phyloP scores from a whole-genome alignment of 306 rosid species.

The Oemleria cerasiformis region DNA sequence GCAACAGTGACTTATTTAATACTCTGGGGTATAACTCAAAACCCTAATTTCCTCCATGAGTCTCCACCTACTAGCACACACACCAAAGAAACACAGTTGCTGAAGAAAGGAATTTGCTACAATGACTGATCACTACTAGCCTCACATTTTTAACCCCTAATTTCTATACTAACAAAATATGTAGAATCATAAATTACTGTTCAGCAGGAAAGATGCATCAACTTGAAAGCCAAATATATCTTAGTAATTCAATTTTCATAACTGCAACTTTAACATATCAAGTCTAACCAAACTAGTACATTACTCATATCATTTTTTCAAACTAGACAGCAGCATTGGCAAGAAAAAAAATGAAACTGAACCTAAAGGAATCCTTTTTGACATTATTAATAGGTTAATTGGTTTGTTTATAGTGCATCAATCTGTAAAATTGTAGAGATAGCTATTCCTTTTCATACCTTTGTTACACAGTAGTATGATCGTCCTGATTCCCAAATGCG shows the following conservation, averaged over 20 bases:
- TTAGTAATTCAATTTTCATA: neutral
- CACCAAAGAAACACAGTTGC: neutral
- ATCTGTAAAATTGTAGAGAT: neutral
- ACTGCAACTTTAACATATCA: neutral
- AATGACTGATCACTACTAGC: neutral
- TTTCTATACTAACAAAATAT: neutral
- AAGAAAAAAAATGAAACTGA: neutral
- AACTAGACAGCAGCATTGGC: neutral
- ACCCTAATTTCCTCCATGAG: neutral
- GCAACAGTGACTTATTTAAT: neutral
- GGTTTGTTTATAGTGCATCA: neutral
- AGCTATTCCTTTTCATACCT: constrained; percentile 32
- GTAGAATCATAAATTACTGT: neutral
- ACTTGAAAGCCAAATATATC: neutral
- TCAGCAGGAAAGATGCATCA: neutral
- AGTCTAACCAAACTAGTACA: neutral
- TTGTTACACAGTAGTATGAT: constrained; percentile 51
- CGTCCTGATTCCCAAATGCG: constrained; percentile 60
- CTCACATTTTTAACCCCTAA: neutral
- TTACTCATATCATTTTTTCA: neutral
- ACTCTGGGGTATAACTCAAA: neutral
- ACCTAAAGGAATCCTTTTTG: neutral
- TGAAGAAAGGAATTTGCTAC: neutral
- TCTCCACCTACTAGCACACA: neutral
- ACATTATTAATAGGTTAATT: neutral